Evolutionary conservation across 2,329 filamentous ascomycete species (phyloP), one percentile per base, ranked within the genome.

Genomic region (Ramularia collo-cygni): DNA sequence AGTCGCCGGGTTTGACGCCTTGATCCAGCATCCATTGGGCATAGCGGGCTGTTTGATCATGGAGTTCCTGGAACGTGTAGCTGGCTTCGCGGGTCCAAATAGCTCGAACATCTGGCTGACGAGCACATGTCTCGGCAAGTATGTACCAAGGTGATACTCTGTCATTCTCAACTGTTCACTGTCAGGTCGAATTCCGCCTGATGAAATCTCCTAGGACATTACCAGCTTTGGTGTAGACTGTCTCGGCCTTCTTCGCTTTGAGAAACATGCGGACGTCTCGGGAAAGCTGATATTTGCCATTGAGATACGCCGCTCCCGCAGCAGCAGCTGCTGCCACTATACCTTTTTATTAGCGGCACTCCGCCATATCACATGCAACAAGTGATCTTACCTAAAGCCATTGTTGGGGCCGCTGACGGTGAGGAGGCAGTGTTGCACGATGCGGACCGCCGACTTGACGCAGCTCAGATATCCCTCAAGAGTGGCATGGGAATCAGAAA

Each of bases 241-340:
- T 68, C 40, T 67, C 62, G 8, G 65, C 64, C 16, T 58, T 62
- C 31, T 64, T 67, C n/a, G 65, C 43, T 10, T 63, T 62, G 7
- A 64, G 54, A 10, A 83, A 58, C 3, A 52, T 50, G 0, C 55
- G 51, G 10, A 79, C 44, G 57, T 88, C 83, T 55, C 81, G 76
- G 24, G 61, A 58, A 30, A 87, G 55, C 55, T 82, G 76, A 51
- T 75, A 81, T 65, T 82, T 85, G 44, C 77, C 83, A 55, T 87
- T 74, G 35, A 83, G 65, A 51, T 85, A 83, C 10, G 71, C 68
- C 28, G 74, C 72, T 9, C 66, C 56, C n/a, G 50, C 28, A 17
- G 40, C 48, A 12, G 46, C 54, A 18, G 53, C 53, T 15, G 51
- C 52, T 8, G 53, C 55, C 14, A 24, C 21, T 24, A 10, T 24